Percentiles rank a stretch among this genome's conserved stretches.
These are phyloP conservation scores for Thelonectria blattea DNA, from an alignment of 2,329 filamentous ascomycete species.

Conservation along the genomic window DNA sequence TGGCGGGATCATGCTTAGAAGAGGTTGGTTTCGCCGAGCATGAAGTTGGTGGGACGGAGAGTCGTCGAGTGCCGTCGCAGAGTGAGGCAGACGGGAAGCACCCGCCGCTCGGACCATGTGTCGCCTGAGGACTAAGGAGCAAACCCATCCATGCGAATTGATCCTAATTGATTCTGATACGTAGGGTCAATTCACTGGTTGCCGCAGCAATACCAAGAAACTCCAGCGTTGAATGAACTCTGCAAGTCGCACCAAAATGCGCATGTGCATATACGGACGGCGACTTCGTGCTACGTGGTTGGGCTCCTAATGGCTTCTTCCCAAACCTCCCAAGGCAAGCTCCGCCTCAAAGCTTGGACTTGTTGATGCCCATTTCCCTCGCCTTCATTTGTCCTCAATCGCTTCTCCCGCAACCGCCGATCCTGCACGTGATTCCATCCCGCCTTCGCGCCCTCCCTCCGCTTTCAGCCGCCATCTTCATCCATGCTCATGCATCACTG, in stretches of 20 bases:
- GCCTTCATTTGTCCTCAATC: conserved; percentile 5
- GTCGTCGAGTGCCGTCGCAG: conserved; percentile 12
- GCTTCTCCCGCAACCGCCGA: neutral
- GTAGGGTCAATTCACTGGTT: neutral
- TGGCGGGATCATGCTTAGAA: conserved; percentile 5
- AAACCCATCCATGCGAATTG: neutral
- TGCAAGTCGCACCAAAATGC: neutral
- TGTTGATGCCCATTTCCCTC: conserved; percentile 9
- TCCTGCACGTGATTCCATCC: conserved; percentile 16
- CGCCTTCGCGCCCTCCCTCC: conserved; percentile 4
- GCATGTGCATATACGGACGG: conserved; percentile 1
- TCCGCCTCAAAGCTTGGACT: conserved; percentile 21
- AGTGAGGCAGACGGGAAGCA: neutral
- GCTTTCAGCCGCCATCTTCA: conserved; percentile 20
- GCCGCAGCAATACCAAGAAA: neutral
- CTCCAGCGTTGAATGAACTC: neutral
- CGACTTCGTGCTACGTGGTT: conserved; percentile 4
- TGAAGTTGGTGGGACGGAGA: neutral
- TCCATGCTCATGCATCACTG: conserved; percentile 20
- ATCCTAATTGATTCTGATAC: too few species aligned
- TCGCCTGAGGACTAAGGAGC: too few species aligned
- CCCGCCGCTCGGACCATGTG: too few species aligned
- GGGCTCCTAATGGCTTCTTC: neutral
- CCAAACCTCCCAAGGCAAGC: conserved; percentile 4
- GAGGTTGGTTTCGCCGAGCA: neutral